Conservation (phyloP, 78 protist species). For the Dictyostelium citrinum region DNA sequence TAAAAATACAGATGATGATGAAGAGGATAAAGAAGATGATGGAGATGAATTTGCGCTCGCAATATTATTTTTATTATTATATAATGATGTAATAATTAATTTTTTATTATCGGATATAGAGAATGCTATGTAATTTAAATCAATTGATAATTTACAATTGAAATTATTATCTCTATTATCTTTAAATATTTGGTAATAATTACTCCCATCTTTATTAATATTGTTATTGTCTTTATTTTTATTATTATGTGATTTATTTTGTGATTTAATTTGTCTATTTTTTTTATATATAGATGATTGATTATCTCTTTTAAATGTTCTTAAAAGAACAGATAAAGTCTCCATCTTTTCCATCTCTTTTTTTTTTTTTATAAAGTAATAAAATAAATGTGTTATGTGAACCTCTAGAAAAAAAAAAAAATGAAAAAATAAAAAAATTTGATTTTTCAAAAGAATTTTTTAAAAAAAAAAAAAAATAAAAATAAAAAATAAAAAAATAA, state of each 20-base stretch:
- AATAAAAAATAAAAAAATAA: not conserved
- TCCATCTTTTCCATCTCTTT: not conserved
- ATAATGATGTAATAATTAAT: conserved; percentile 3
- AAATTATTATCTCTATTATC: not conserved
- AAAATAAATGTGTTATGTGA: not conserved
- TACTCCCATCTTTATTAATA: not conserved
- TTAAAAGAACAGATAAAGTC: conserved; percentile 14
- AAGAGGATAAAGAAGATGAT: not conserved
- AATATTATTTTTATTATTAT: not conserved
- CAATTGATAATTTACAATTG: not conserved
- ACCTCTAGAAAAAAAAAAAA: not conserved
- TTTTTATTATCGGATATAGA: not conserved
- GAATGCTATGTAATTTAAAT: conserved; percentile 9
- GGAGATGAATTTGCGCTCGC: not conserved
- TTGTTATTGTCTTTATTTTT: not conserved
- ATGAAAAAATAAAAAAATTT: not conserved
- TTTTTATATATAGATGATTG: not conserved
- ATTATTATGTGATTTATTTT: not conserved
- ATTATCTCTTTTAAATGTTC: conserved; percentile 1
- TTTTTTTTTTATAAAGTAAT: too few relatives aligned
- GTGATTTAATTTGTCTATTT: not conserved
- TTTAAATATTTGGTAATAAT: not conserved
- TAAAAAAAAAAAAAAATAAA: not conserved
- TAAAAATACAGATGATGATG: not conserved
- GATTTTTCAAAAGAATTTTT: too few relatives aligned